Percentiles rank a stretch among this genome's conserved stretches.
phyloP scores from a whole-genome alignment of 352 stramenopile genomes.

The Phytophthora quininea region DNA sequence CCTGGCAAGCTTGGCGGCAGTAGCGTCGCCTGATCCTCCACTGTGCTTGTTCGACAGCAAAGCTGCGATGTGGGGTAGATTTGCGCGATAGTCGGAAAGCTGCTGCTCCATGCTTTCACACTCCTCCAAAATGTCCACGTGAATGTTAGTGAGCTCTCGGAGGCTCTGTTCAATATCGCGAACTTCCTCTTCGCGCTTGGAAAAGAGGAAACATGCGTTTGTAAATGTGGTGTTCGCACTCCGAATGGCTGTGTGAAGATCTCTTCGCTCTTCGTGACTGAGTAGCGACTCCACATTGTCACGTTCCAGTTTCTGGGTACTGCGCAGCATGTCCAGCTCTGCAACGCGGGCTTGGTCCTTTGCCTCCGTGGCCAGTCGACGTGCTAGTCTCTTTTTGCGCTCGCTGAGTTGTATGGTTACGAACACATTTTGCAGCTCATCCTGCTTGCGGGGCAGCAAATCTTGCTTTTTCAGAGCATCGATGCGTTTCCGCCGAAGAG shows the following conservation, averaged over 20 bases:
- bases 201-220: constrained; percentile 68
- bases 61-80: constrained; percentile 60
- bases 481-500: constrained; percentile 49
- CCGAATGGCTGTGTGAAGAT: constrained; percentile 48
- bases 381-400: constrained; percentile 63
- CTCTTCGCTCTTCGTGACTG: constrained; percentile 42
- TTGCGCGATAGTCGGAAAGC: constrained; percentile 54
- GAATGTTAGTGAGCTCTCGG: constrained; percentile 68
- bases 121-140: constrained; percentile 66
- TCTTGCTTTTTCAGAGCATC: constrained; percentile 75
- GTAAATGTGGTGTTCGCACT: constrained; percentile 53
- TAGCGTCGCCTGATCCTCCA: constrained; percentile 38
- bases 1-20: constrained; percentile 52
- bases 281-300: constrained; percentile 50
- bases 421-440: constrained; percentile 73
- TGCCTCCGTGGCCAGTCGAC: constrained; percentile 50
- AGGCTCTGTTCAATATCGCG: constrained; percentile 69
- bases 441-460: constrained; percentile 55
- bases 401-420: constrained; percentile 74
- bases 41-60: constrained; percentile 30
- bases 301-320: constrained; percentile 51
- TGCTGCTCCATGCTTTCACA: constrained; percentile 64
- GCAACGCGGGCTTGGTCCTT: constrained; percentile 51
- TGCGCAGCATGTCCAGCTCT: constrained; percentile 57
- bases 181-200: constrained; percentile 75